These are phyloP conservation scores for Pseudozyma tsukubaensis DNA, from an alignment of 1,284 basidiomycete genomes.

Conservation along the genomic window DNA sequence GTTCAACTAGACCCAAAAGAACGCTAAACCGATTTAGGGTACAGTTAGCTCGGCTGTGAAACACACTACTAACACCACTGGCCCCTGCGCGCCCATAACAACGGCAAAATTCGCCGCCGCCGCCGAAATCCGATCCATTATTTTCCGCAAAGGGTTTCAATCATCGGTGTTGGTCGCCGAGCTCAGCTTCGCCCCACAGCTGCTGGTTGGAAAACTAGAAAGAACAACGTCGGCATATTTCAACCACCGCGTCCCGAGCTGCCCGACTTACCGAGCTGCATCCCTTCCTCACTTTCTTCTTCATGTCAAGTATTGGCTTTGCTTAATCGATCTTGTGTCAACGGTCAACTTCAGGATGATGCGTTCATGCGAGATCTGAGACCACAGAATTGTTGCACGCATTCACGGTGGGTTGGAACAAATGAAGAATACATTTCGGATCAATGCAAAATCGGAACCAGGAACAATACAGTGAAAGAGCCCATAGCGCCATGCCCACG, in stretches of 20 bases:
- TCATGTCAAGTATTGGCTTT: neutral
- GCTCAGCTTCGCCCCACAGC: no score
- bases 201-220: neutral
- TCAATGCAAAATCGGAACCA: no score
- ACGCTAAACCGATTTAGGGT: neutral
- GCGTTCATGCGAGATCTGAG: neutral
- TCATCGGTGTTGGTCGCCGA: no score
- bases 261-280: slow-evolving; percentile 19
- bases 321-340: slow-evolving; percentile 1
- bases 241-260: slow-evolving; percentile 27
- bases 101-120: neutral
- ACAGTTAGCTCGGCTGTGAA: no score
- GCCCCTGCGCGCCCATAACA: neutral
- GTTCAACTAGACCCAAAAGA: neutral
- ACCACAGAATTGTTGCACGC: neutral
- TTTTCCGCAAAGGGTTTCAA: no score
- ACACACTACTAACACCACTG: neutral
- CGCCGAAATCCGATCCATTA: no score
- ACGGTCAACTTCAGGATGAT: neutral
- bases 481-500: no score
- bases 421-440: no score
- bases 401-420: no score
- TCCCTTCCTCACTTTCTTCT: neutral
- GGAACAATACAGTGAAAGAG: no score
- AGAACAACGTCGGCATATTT: slow-evolving; percentile 19